phyloP scores from a whole-genome alignment of 495 filamentous ascomycete species.

The Xylaria curta region DNA sequence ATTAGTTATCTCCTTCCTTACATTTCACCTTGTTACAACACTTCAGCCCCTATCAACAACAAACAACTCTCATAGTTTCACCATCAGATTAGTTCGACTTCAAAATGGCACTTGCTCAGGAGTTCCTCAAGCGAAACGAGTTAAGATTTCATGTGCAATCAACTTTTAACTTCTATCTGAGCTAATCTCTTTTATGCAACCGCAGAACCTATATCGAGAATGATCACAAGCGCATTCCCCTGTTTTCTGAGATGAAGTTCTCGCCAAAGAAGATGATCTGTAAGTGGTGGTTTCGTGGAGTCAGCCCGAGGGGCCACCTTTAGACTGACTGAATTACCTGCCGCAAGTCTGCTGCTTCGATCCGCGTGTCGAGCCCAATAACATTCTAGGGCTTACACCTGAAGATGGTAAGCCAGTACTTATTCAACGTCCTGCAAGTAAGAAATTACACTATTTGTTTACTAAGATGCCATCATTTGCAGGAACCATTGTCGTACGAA shows the following conservation, averaged over 20 bases:
- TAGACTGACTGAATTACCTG: not conserved
- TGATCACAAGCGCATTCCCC: not conserved
- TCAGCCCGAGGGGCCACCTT: too few relatives aligned
- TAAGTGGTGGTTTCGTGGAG: not conserved
- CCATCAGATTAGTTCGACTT: too few relatives aligned
- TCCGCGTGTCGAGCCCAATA: not conserved
- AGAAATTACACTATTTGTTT: not conserved
- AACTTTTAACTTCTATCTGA: not conserved
- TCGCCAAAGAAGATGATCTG: conserved; percentile 16
- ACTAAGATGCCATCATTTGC: not conserved
- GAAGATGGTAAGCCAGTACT: not conserved
- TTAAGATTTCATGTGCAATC: not conserved
- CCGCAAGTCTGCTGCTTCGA: conserved; percentile 2
- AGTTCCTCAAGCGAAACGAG: conserved; percentile 11
- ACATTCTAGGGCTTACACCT: not conserved
- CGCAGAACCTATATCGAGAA: not conserved
- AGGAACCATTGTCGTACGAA: conserved; percentile 2
- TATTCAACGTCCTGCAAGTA: too few relatives aligned
- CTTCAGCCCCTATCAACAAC: not conserved
- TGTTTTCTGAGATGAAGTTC: not conserved
- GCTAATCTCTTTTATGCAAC: not conserved
- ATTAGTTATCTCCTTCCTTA: not conserved
- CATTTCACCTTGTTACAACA: not conserved
- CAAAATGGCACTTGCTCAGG: not conserved
- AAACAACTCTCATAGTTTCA: too few relatives aligned